Evolutionary conservation across 2,329 filamentous ascomycete genomes (phyloP).

Genomic region (Ophiostoma triangulosporum): DNA sequence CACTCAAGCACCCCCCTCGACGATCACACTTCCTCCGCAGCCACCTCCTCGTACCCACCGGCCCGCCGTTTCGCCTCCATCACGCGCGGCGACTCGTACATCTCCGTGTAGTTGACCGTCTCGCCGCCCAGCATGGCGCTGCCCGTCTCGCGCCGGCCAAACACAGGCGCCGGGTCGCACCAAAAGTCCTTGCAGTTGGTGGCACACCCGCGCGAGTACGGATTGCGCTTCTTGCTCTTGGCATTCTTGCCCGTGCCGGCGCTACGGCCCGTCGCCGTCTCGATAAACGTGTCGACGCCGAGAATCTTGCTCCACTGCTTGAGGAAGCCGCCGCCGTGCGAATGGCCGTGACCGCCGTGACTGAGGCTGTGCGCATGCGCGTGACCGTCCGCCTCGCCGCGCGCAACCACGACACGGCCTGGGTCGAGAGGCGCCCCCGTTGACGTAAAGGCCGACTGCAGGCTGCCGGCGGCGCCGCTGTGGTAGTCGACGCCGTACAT

Average conservation of each 20-base stretch:
- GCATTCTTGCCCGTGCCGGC: slow-evolving; percentile 44
- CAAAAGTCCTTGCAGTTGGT: slow-evolving; percentile 94
- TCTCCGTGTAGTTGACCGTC: slow-evolving; percentile 68
- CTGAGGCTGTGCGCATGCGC: slow-evolving; percentile 27
- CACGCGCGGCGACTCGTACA: slow-evolving; percentile 73
- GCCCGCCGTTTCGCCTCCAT: slow-evolving; percentile 37
- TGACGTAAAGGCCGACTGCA: slow-evolving; percentile 65
- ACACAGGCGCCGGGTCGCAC: slow-evolving; percentile 76
- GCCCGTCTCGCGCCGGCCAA: slow-evolving; percentile 58
- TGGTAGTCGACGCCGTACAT: slow-evolving; percentile 68
- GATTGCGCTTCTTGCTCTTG: slow-evolving; percentile 48
- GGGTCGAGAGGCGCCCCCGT: slow-evolving; percentile 59
- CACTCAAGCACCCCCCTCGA: no score
- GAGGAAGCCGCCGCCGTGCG: slow-evolving; percentile 45
- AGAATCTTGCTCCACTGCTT: slow-evolving; percentile 73
- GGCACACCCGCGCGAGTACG: slow-evolving; percentile 71
- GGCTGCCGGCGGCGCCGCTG: slow-evolving; percentile 27
- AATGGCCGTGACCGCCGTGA: slow-evolving; percentile 22
- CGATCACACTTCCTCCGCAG: slow-evolving; percentile 46
- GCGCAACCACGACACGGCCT: slow-evolving; percentile 46
- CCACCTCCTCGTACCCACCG: slow-evolving; percentile 51
- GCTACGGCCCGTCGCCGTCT: slow-evolving; percentile 74
- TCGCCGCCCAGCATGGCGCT: slow-evolving; percentile 64
- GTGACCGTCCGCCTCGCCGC: slow-evolving; percentile 29
- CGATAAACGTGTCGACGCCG: slow-evolving; percentile 85